Evolutionary conservation across 768 basidiomycete genomes (phyloP), one percentile per base, ranked within the genome.

Genomic region (Lepiota venenata): DNA sequence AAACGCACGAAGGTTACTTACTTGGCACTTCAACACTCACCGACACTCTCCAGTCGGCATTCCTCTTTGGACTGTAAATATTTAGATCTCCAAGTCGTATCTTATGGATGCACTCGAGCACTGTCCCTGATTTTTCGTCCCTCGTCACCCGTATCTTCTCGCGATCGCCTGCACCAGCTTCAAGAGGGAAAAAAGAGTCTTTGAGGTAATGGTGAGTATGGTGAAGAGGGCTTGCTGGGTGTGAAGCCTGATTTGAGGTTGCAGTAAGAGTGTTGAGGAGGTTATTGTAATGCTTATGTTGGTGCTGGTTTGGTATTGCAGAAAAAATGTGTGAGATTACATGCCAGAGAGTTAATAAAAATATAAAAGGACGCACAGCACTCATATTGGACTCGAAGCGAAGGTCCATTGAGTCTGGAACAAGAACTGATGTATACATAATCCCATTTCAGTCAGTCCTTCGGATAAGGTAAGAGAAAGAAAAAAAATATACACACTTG

Each of bases 301-400:
- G 95, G 59, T 72, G 71, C 92, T 96, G 63, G 27, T 29, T 38
- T 41, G 39, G 50, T 29, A 49, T 45, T 44, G 50, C 57, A 42
- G 47, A 50, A 51, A 47, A 60, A 54, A 61, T 60, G 54, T 46
- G 39, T 55, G 9, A 32, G 32, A 9, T 11, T 32, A 32, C 4
- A 11, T 32, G 8, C 8, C 8, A 29, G 18, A 16, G 16, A 61
- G 50, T 41, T 25, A 50, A 32, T 42, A 42, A 38, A 53, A 12
- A 12, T 20, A 22, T 57, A 45, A 36, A 52, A 56, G 22, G 21
- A 79, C 88, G 64, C 65, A 96, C 92, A 58, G 77, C 71, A 40
- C 91, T 81, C 95, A 99, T 98, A 66, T 96, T 94, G 56, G 92
- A 89, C 67, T 94, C 90, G 68, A 98, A 98, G 11, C 85, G 84